A percentile compares a stretch with the other conserved stretches of the same genome.
phyloP scores from a whole-genome alignment of 140 eudicot genomes.

The Bidens hawaiensis region DNA sequence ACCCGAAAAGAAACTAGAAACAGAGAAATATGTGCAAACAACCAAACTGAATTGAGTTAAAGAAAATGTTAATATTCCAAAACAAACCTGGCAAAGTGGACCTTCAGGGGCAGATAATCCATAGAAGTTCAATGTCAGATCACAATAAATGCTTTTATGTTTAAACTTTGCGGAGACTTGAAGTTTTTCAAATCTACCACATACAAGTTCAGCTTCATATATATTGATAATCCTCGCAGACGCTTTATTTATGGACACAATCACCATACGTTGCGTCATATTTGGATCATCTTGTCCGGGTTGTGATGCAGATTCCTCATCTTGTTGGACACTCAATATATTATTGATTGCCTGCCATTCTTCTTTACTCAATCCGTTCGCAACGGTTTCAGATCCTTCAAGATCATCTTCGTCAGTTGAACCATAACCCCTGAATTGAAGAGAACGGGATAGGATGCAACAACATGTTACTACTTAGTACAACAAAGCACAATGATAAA shows the following conservation, averaged over 20 bases:
- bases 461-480: neutral
- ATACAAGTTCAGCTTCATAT: constrained; percentile 58
- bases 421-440: constrained; percentile 52
- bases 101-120: constrained; percentile 98
- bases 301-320: constrained; percentile 54
- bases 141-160: constrained; percentile 78
- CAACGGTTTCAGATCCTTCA: constrained; percentile 41
- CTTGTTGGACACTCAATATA: constrained; percentile 90
- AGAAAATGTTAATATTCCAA: constrained; percentile 4
- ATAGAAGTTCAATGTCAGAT: constrained; percentile 70
- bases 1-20: constrained; percentile 3
- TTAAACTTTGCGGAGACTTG: constrained; percentile 73
- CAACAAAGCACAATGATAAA: constrained; percentile 10
- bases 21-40: neutral
- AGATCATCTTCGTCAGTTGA: constrained; percentile 50
- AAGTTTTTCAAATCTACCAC: constrained; percentile 96
- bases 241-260: constrained; percentile 78
- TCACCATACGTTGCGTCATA: constrained; percentile 65
- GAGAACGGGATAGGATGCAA: constrained; percentile 7
- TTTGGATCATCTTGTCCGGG: constrained; percentile 67
- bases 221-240: constrained; percentile 70
- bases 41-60: neutral
- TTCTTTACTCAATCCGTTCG: constrained; percentile 73
- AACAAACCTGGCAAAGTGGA: constrained; percentile 86
- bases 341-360: constrained; percentile 97